These are phyloP conservation scores for Chlorella variabilis DNA, from an alignment of 163 green algal species.

Conservation along the genomic window DNA sequence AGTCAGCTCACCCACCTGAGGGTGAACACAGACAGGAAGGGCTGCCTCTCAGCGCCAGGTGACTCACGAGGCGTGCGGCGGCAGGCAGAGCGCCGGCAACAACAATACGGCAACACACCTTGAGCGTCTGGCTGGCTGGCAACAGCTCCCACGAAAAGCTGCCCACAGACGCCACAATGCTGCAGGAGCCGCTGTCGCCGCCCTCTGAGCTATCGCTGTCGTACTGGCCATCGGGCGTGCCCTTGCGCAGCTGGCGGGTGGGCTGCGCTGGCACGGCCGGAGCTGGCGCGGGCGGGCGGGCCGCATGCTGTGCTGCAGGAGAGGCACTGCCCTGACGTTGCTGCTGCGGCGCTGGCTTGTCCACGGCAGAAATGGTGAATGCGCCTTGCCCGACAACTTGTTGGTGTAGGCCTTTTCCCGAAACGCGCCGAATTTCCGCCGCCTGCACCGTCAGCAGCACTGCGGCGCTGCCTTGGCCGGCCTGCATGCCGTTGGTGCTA, in stretches of 20 bases:
- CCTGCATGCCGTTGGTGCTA: too few relatives aligned
- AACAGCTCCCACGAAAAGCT: constrained; percentile 2
- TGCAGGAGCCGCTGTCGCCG: not conserved
- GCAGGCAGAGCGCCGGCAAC: not conserved
- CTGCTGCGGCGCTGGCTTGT: not conserved
- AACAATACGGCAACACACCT: not conserved
- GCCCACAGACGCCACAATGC: constrained; percentile 17
- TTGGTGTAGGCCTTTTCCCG: not conserved
- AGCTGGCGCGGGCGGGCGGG: not conserved
- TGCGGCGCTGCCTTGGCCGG: too few relatives aligned
- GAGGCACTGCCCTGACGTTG: not conserved
- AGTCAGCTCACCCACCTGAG: constrained; percentile 11
- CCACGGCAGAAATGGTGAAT: not conserved
- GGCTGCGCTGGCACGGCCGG: not conserved
- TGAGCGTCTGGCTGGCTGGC: constrained; percentile 33
- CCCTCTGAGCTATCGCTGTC: constrained; percentile 13
- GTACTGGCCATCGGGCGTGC: not conserved
- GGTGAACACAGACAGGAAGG: too few relatives aligned
- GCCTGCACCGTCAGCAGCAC: not conserved
- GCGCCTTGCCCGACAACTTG: not conserved
- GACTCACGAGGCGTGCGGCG: too few relatives aligned
- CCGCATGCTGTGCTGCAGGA: too few relatives aligned
- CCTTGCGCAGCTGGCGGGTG: not conserved
- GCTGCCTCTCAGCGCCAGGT: too few relatives aligned
- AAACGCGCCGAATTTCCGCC: not conserved